Evolutionary conservation across 768 basidiomycete species (phyloP).

Genomic region (Cyclocybe aegerita): DNA sequence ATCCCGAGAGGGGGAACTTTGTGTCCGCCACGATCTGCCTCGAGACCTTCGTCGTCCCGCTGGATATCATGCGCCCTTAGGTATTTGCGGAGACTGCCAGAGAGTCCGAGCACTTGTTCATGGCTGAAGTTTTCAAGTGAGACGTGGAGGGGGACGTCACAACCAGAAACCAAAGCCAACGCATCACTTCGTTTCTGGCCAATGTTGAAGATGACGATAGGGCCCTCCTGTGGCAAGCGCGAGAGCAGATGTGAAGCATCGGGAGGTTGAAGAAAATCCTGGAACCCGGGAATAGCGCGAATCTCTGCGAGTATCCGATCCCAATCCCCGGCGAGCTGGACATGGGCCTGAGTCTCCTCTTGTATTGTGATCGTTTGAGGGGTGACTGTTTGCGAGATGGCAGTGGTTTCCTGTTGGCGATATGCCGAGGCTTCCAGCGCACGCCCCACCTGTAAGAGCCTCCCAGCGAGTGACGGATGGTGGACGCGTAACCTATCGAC

Average conservation of each 20-base stretch:
- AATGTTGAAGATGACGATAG: constrained; percentile 11
- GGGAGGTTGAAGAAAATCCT: constrained; percentile 11
- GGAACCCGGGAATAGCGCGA: constrained; percentile 20
- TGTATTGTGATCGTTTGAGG: constrained; percentile 5
- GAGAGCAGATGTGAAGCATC: background rate
- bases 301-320: constrained; percentile 4
- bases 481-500: constrained; percentile 12
- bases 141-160: constrained; percentile 4
- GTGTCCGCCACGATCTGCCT: background rate
- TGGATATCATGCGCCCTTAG: constrained; percentile 8
- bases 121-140: constrained; percentile 10
- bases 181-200: constrained; percentile 9
- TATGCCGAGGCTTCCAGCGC: constrained; percentile 3
- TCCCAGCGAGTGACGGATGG: background rate
- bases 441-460: background rate
- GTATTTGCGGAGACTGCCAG: background rate
- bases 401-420: background rate
- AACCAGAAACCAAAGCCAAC: background rate
- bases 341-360: constrained; percentile 6
- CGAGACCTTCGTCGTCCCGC: background rate
- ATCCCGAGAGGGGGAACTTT: background rate
- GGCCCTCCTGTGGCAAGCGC: constrained; percentile 5
- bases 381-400: background rate
- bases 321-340: constrained; percentile 7
- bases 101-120: constrained; percentile 1